phyloP scores from a whole-genome alignment of 768 basidiomycete genomes.

The Hericium rajendrae region DNA sequence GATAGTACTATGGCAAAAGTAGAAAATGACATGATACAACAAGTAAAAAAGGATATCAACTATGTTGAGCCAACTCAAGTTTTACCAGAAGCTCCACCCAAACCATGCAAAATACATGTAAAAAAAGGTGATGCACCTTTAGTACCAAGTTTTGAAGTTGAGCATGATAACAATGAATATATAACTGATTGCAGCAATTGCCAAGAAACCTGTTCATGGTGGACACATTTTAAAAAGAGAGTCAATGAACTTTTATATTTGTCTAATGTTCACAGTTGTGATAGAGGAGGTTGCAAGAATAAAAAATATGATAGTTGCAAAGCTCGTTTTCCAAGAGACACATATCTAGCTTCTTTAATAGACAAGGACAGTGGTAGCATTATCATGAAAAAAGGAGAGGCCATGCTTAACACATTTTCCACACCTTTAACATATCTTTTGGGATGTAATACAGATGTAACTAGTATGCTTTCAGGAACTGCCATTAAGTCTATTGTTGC shows the following conservation, averaged over 20 bases:
- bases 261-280: slow-evolving; percentile 2
- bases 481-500: slow-evolving; percentile 27
- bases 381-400: slow-evolving; percentile 23
- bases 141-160: too few species aligned
- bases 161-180: too few species aligned
- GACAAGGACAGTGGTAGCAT: slow-evolving; percentile 21
- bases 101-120: too few species aligned
- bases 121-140: too few species aligned
- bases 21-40: neutral
- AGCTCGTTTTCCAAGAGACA: slow-evolving; percentile 26
- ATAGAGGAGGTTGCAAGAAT: slow-evolving; percentile 20
- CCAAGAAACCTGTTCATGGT: neutral
- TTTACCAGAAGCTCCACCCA: too few species aligned
- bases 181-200: neutral
- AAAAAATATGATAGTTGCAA: slow-evolving; percentile 22
- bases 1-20: slow-evolving; percentile 1
- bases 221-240: neutral
- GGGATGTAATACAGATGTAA: slow-evolving; percentile 31
- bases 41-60: too few species aligned
- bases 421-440: slow-evolving; percentile 24
- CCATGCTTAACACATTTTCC: slow-evolving; percentile 28
- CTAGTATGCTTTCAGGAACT: slow-evolving; percentile 30
- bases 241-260: slow-evolving; percentile 5
- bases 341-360: slow-evolving; percentile 17
- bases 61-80: too few species aligned